Evolutionary conservation across 495 filamentous ascomycete genomes (phyloP).

Genomic region (Xylaria curta): DNA sequence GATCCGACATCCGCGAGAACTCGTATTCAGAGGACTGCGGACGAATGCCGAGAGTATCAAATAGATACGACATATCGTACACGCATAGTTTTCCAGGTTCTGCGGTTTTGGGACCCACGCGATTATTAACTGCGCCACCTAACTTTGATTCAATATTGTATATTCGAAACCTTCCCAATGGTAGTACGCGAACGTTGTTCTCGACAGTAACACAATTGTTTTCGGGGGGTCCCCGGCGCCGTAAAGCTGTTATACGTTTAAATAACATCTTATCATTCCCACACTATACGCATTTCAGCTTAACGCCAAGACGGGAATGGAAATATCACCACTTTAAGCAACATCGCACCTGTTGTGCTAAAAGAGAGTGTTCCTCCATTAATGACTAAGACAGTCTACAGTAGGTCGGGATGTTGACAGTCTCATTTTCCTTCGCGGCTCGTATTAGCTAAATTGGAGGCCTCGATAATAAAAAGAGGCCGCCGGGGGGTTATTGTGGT

Average conservation of each 20-base stretch:
- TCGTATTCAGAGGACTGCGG: background rate
- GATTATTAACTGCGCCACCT: background rate
- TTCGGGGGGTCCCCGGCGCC: background rate
- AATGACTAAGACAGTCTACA: background rate
- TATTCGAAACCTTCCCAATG: background rate
- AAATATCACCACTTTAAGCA: background rate
- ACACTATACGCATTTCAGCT: background rate
- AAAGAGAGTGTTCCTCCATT: no score
- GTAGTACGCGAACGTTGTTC: background rate
- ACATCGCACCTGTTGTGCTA: no score
- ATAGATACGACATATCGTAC: background rate
- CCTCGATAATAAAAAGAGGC: background rate
- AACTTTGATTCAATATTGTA: background rate
- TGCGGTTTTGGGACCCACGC: background rate
- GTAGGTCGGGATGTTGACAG: background rate
- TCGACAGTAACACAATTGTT: background rate
- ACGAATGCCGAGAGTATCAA: background rate
- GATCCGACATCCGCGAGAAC: background rate
- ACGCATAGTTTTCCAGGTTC: background rate
- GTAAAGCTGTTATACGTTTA: background rate
- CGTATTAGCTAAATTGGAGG: background rate
- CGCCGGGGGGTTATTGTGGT: background rate
- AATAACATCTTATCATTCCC: background rate
- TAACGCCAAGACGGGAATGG: background rate
- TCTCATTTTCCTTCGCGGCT: background rate